phyloP scores from a whole-genome alignment of 192 early-diverging fungal species.

The Jimgerdemannia lactiflua region DNA sequence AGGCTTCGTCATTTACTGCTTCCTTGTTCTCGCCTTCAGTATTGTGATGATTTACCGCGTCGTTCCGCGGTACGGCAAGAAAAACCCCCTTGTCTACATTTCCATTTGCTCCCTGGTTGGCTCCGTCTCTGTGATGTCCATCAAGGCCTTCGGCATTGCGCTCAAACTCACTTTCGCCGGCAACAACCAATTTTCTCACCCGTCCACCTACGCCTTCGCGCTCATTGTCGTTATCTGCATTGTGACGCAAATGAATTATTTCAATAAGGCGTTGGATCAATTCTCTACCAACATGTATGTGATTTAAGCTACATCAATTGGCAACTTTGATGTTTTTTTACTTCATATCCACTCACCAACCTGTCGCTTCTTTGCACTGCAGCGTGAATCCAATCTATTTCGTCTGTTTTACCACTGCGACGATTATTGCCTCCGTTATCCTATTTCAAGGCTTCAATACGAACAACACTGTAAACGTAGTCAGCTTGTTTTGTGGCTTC shows the following conservation, averaged over 20 bases:
- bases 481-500: conserved; percentile 86
- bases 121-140: conserved; percentile 88
- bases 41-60: conserved; percentile 79
- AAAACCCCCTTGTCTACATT: conserved; percentile 83
- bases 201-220: conserved; percentile 88
- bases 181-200: conserved; percentile 86
- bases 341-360: neutral
- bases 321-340: neutral
- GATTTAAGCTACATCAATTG: neutral
- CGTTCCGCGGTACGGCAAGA: conserved; percentile 77
- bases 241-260: conserved; percentile 97
- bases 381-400: conserved; percentile 90
- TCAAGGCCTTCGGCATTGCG: conserved; percentile 93
- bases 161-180: conserved; percentile 91
- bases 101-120: conserved; percentile 97
- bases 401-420: conserved; percentile 94
- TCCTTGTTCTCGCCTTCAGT: conserved; percentile 60
- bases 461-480: conserved; percentile 66
- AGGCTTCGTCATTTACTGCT: conserved; percentile 82
- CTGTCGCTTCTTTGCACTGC: neutral
- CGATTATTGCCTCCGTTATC: conserved; percentile 85
- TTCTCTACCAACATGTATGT: conserved; percentile 87
- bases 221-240: conserved; percentile 77
- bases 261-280: conserved; percentile 93
- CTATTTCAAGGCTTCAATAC: conserved; percentile 88